A percentile compares a stretch with the other conserved stretches of the same genome.
Conservation (phyloP, 73 alveolate species). For the Paramecium primaurelia region DNA sequence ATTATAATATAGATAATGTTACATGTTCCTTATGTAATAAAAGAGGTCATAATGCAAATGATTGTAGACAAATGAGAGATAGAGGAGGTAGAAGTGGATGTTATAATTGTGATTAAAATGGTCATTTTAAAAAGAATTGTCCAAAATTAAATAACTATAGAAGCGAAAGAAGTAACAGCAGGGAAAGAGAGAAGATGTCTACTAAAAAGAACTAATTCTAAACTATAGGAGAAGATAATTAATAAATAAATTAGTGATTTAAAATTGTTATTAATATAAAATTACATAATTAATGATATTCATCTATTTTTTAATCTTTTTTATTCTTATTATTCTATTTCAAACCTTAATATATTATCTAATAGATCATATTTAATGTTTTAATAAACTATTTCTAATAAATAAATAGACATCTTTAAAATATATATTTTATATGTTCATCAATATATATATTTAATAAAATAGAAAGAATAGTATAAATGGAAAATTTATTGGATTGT, state of each 20-base stretch:
- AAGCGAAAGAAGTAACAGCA: constrained; percentile 32
- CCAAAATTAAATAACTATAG: neutral
- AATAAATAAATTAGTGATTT: neutral
- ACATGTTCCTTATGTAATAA: constrained; percentile 13
- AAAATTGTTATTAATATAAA: neutral
- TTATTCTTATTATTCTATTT: too few relatives aligned
- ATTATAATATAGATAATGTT: neutral
- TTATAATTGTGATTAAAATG: constrained; percentile 15
- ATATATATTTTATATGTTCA: too few relatives aligned
- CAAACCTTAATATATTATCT: too few relatives aligned
- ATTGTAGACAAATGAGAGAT: constrained; percentile 10
- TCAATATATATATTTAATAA: too few relatives aligned
- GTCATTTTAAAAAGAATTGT: constrained; percentile 19
- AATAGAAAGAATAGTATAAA: neutral
- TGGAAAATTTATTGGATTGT: neutral
- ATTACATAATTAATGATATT: neutral
- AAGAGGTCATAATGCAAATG: constrained; percentile 39
- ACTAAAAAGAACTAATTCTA: neutral
- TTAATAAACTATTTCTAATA: too few relatives aligned
- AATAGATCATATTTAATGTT: too few relatives aligned
- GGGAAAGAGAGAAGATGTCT: neutral
- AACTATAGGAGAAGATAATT: neutral
- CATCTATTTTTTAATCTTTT: neutral
- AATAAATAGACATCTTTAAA: too few relatives aligned
- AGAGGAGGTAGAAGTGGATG: neutral